Conservation (phyloP, 2,329 filamentous ascomycete species). For the Fusarium armeniacum region DNA sequence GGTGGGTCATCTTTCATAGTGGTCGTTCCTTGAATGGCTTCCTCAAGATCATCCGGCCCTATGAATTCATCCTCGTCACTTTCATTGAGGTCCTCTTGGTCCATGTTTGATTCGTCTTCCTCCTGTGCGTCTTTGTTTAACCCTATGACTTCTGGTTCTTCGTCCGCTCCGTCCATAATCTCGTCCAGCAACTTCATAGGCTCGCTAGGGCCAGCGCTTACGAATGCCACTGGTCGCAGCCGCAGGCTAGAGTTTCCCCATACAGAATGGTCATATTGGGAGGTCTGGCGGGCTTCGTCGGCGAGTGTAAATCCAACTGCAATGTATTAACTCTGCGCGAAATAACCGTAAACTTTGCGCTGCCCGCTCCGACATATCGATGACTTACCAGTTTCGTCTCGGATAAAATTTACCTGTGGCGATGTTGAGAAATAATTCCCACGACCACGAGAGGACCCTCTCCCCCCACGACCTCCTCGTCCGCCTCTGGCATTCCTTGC, state of each 20-base stretch:
- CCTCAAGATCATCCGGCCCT: constrained; percentile 44
- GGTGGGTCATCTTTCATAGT: constrained; percentile 6
- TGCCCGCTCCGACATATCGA: background rate
- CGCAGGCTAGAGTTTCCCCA: constrained; percentile 61
- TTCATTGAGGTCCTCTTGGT: constrained; percentile 11
- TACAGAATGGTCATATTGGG: constrained; percentile 59
- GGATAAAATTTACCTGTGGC: constrained; percentile 12
- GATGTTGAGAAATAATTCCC: constrained; percentile 22
- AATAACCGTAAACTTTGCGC: background rate
- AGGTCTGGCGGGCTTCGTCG: constrained; percentile 66
- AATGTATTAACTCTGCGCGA: constrained; percentile 19
- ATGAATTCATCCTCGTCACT: constrained; percentile 24
- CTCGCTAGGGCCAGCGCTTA: constrained; percentile 67
- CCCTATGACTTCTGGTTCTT: background rate
- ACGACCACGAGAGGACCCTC: constrained; percentile 29
- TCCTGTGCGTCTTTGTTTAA: background rate
- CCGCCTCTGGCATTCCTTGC: constrained; percentile 39
- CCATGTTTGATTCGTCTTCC: background rate
- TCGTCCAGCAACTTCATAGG: constrained; percentile 61
- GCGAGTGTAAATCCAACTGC: constrained; percentile 53
- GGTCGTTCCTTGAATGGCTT: constrained; percentile 26
- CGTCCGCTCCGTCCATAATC: constrained; percentile 33
- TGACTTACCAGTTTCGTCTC: constrained; percentile 38
- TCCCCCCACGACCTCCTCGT: constrained; percentile 37
- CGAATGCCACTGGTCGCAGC: constrained; percentile 64